Base-by-base conservation (phyloP, 2,329 filamentous ascomycete species). In the Cyphellophora attinorum region DNA sequence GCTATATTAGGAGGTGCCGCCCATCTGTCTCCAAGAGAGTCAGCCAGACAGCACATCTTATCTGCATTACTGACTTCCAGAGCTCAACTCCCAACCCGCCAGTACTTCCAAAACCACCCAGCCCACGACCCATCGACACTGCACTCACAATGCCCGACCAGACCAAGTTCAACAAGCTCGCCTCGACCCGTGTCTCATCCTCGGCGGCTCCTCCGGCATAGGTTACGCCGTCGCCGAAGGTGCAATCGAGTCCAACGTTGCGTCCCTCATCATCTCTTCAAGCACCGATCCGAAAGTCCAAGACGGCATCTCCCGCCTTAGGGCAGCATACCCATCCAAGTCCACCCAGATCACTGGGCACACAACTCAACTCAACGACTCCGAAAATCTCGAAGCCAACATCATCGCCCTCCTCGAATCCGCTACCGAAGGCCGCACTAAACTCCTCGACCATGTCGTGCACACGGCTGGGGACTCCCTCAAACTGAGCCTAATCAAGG, bases 161-260 rank as follows among this genome's bases (percentile, higher is more conserved):
- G 15, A n/a, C 10, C 12, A 35, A 35, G 25, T 35, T 29, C 25
- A 35, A 35, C 25, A 48, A 51, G 15, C 47, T 54, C n/a, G 41
- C 44, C 21, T 44, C 55, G 34, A 51, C 47, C 6, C 48, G 48
- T 15, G 46, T 67, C 66, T 82, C 29, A 56, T 81, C 50, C 62
- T 81, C 32, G 77, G 78, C 28, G 78, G 75, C 21, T 70, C 71
- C 2, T 66, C 68, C 14, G 77, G 77, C 33, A 75, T 81, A 25
- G 77, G 76, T 23, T 74, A 65, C 43, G 64, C 59, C 35, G 70
- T 76, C 11, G 75, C 76, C 34, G 68, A 77, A 59, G 69, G 65
- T 2, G 58, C 61, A n/a, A 51, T 79, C 18, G 68, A 71, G 33
- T 57, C 68, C 38, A 72, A 71, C 27, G 39, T 34, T 8, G 70